Percentiles rank a stretch among this genome's conserved stretches.
These are phyloP conservation scores for Aureobasidium melanogenum DNA, from an alignment of 2,329 filamentous ascomycete genomes.

Conservation along the genomic window DNA sequence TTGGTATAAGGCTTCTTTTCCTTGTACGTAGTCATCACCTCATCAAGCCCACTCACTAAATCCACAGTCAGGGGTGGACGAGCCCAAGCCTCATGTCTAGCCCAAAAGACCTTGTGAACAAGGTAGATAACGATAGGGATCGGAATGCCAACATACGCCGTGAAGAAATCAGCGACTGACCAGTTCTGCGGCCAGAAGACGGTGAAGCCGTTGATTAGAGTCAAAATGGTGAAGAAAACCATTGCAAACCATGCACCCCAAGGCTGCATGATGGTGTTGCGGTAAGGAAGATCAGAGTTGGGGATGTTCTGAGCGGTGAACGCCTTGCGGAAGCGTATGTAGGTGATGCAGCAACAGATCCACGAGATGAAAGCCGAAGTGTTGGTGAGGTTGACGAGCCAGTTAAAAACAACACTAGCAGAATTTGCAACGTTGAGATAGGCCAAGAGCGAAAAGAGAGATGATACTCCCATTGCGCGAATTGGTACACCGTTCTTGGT, in stretches of 20 bases:
- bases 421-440: conserved; percentile 40
- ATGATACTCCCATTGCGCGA: conserved; percentile 35
- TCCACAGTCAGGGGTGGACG: conserved; percentile 43
- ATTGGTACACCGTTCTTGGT: conserved; percentile 51
- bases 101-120: conserved; percentile 38
- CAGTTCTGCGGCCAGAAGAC: conserved; percentile 62
- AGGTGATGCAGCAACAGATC: conserved; percentile 47
- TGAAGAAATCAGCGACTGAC: conserved; percentile 55
- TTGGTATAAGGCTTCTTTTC: conserved; percentile 21
- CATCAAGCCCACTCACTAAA: conserved; percentile 36
- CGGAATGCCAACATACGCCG: conserved; percentile 57
- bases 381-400: conserved; percentile 63
- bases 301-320: conserved; percentile 45
- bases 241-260: conserved; percentile 57
- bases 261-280: conserved; percentile 48
- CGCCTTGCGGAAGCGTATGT: conserved; percentile 52
- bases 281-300: conserved; percentile 41
- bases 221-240: conserved; percentile 51
- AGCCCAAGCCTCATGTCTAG: conserved; percentile 43
- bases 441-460: conserved; percentile 37
- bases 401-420: conserved; percentile 48
- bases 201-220: conserved; percentile 65
- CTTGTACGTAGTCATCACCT: conserved; percentile 25
- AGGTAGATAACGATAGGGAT: conserved; percentile 50
- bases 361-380: conserved; percentile 47